phyloP scores from a whole-genome alignment of 306 rosid genomes.

The Benincasa hispida region DNA sequence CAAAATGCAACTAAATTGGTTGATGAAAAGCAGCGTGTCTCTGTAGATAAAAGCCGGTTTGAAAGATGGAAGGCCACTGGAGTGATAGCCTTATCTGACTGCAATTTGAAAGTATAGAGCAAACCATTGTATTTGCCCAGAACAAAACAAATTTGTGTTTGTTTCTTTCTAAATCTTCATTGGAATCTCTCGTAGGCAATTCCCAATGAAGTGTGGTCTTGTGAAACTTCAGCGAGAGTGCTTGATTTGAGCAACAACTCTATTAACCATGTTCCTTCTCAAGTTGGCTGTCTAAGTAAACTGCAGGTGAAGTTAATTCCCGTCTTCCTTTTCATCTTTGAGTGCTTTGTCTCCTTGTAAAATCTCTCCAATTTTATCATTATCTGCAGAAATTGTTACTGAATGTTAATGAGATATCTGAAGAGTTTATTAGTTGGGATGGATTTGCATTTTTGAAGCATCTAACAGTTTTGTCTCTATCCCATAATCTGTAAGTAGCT shows the following conservation, averaged over 20 bases:
- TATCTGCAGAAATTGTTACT: constrained; percentile 49
- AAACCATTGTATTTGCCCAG: not conserved
- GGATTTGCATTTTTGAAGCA: constrained; percentile 42
- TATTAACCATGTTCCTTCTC: constrained; percentile 38
- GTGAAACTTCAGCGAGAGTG: constrained; percentile 51
- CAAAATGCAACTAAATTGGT: constrained; percentile 13
- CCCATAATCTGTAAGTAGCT: constrained; percentile 65
- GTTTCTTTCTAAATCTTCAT: not conserved
- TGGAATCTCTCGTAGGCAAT: constrained; percentile 37
- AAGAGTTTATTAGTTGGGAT: constrained; percentile 58
- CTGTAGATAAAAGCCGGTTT: constrained; percentile 30
- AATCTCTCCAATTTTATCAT: constrained; percentile 8
- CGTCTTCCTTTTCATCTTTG: constrained; percentile 10
- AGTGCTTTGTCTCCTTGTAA: not conserved
- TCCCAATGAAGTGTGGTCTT: constrained; percentile 76
- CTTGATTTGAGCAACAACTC: constrained; percentile 54
- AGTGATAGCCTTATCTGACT: constrained; percentile 65
- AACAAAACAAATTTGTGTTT: not conserved
- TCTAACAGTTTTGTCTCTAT: constrained; percentile 51
- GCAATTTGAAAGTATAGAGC: constrained; percentile 61
- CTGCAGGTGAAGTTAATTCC: constrained; percentile 35
- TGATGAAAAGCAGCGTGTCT: constrained; percentile 19
- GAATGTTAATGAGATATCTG: constrained; percentile 39
- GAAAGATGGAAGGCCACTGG: constrained; percentile 65
- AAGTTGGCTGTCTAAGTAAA: constrained; percentile 34